Evolutionary conservation across 306 rosid genomes (phyloP).

Genomic region (Prunus mongolica): DNA sequence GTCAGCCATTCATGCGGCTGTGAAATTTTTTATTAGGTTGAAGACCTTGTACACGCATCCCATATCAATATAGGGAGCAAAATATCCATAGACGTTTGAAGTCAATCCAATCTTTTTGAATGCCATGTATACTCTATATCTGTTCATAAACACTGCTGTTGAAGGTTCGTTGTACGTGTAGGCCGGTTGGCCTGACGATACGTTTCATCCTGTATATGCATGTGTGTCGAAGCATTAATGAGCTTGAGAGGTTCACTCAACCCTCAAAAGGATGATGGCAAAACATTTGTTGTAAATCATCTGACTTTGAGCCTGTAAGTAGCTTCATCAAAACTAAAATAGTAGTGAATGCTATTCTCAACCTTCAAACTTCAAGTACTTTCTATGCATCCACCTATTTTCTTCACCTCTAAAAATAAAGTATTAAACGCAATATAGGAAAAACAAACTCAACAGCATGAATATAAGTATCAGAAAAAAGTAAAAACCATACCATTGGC

Average conservation of each 20-base stretch:
- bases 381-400: background rate
- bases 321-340: background rate
- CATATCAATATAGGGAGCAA: background rate
- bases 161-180: background rate
- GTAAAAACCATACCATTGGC: background rate
- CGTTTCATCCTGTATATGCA: background rate
- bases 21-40: slow-evolving; percentile 24
- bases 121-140: background rate
- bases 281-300: background rate
- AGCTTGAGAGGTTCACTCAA: too few relatives aligned
- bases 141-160: background rate
- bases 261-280: background rate
- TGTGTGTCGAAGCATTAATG: background rate
- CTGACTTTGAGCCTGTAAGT: background rate
- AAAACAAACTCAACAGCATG: background rate
- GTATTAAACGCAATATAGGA: background rate
- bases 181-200: too few relatives aligned
- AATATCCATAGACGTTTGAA: background rate
- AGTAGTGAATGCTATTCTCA: too few relatives aligned
- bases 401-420: background rate
- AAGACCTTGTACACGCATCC: slow-evolving; percentile 14
- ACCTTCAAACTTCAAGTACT: background rate
- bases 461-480: background rate
- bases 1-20: slow-evolving; percentile 19
- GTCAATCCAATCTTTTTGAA: background rate